These are phyloP conservation scores for Ceratonia siliqua DNA, from an alignment of 306 rosid species.

Conservation along the genomic window DNA sequence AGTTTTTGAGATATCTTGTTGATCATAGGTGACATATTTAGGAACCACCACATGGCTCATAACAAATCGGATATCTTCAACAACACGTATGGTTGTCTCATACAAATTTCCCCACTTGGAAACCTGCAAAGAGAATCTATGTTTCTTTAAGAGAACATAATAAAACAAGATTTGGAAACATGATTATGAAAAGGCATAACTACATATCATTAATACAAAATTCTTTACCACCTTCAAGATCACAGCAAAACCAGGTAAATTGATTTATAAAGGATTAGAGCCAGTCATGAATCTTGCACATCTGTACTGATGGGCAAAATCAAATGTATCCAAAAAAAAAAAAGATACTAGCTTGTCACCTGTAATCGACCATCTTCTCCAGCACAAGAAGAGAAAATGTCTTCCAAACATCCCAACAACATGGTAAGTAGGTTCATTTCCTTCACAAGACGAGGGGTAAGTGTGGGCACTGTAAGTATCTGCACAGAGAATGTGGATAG, in stretches of 20 bases:
- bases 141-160: constrained; percentile 20
- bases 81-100: constrained; percentile 75
- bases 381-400: constrained; percentile 77
- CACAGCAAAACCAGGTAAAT: constrained; percentile 4
- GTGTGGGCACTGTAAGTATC: constrained; percentile 93
- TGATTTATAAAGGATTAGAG: constrained; percentile 1
- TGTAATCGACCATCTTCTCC: constrained; percentile 69
- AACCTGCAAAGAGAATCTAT: constrained; percentile 51
- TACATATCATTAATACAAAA: constrained; percentile 12
- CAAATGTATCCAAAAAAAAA: not conserved
- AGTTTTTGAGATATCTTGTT: constrained; percentile 73
- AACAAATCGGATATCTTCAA: constrained; percentile 95
- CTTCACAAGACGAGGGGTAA: constrained; percentile 86
- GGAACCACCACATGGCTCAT: constrained; percentile 85
- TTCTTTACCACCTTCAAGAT: constrained; percentile 2
- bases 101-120: constrained; percentile 62
- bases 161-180: constrained; percentile 28
- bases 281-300: constrained; percentile 21
- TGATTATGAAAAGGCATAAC: constrained; percentile 3
- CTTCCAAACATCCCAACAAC: constrained; percentile 76
- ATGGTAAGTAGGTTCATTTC: constrained; percentile 80
- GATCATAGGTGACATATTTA: constrained; percentile 70
- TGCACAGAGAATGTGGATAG: constrained; percentile 85
- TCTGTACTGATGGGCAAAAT: not conserved
- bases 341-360: constrained; percentile 48